Percentiles rank a stretch among this genome's conserved stretches.
Conservation (phyloP, 1,139 yeast species). For the Zhuliangozyma parablackwelliae region DNA sequence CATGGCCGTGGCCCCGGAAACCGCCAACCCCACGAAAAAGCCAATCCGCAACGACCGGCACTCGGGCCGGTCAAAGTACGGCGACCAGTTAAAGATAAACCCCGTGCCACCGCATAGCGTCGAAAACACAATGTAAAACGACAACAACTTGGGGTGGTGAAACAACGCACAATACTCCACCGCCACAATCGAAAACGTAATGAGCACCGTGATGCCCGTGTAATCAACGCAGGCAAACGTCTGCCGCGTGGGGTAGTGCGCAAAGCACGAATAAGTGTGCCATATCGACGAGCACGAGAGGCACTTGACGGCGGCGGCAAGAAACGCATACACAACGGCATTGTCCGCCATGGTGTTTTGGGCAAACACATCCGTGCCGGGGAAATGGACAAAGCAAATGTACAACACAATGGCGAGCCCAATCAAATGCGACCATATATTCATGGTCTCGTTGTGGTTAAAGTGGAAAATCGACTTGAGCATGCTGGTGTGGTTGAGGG, state of each 20-base stretch:
- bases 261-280: slow-evolving; percentile 89
- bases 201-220: slow-evolving; percentile 86
- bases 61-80: slow-evolving; percentile 83
- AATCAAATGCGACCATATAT: slow-evolving; percentile 86
- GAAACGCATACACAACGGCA: slow-evolving; percentile 55
- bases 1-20: slow-evolving; percentile 67
- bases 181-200: slow-evolving; percentile 85
- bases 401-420: slow-evolving; percentile 62
- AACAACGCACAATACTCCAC: slow-evolving; percentile 79
- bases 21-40: slow-evolving; percentile 80
- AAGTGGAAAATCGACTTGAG: slow-evolving; percentile 50
- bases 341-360: slow-evolving; percentile 45
- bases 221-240: slow-evolving; percentile 92
- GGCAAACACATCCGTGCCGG: slow-evolving; percentile 43
- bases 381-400: slow-evolving; percentile 58
- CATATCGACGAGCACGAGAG: slow-evolving; percentile 74
- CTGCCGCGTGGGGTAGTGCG: slow-evolving; percentile 58
- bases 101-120: slow-evolving; percentile 67
- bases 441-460: slow-evolving; percentile 82
- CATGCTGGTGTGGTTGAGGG: slow-evolving; percentile 59
- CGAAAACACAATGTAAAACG: slow-evolving; percentile 56
- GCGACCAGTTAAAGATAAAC: slow-evolving; percentile 82
- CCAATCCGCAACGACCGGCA: slow-evolving; percentile 73
- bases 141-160: slow-evolving; percentile 49
- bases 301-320: slow-evolving; percentile 73